Conservation (phyloP, 495 filamentous ascomycete species). For the Penicillium paxilli region DNA sequence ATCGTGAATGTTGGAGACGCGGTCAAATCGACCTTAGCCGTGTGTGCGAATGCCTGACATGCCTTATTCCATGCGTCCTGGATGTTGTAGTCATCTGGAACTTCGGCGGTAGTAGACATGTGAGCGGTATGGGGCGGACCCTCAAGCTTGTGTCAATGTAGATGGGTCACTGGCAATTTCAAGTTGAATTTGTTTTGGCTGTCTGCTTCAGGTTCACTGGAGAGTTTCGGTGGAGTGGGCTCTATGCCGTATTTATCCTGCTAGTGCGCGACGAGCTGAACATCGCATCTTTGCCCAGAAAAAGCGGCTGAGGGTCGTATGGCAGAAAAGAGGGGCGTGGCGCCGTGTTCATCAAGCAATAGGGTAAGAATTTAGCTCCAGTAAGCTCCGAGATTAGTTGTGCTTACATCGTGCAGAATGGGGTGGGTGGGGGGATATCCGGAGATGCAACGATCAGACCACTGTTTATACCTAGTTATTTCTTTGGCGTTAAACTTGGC, state of each 20-base stretch:
- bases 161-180: background rate
- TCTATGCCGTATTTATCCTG: background rate
- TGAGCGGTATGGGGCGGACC: too few relatives aligned
- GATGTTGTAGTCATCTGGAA: constrained; percentile 15
- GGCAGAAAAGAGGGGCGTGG: background rate
- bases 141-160: too few relatives aligned
- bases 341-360: background rate
- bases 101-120: constrained; percentile 8
- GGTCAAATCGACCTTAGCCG: constrained; percentile 19
- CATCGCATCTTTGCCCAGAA: background rate
- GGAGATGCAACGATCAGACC: too few relatives aligned
- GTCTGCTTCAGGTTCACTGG: background rate
- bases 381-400: background rate
- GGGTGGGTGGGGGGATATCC: too few relatives aligned
- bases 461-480: background rate
- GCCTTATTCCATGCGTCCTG: constrained; percentile 22
- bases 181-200: background rate
- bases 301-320: background rate
- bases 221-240: background rate
- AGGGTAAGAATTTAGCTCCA: background rate
- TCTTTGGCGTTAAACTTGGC: too few relatives aligned
- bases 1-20: constrained; percentile 9
- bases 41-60: constrained; percentile 18
- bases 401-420: too few relatives aligned
- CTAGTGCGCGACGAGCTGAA: background rate